Percentiles rank a stretch among this genome's conserved stretches.
These are phyloP conservation scores for Ophiostoma sp. DNA, from an alignment of 2,329 filamentous ascomycete genomes.

Conservation along the genomic window DNA sequence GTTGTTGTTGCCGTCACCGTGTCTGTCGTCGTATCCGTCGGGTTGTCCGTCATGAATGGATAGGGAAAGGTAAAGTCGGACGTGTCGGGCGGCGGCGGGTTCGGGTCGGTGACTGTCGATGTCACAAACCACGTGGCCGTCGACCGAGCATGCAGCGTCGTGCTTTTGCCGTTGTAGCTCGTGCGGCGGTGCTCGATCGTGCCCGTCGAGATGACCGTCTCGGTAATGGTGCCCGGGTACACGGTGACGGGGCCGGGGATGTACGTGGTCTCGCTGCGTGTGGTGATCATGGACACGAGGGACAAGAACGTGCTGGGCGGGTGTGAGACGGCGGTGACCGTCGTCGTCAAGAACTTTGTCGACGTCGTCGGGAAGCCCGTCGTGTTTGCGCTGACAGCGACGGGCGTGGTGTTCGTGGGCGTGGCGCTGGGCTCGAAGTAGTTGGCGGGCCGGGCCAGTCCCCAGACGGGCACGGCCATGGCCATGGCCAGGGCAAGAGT, in stretches of 20 bases:
- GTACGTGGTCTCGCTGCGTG: background rate
- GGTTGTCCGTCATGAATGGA: too few species aligned
- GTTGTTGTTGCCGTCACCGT: background rate
- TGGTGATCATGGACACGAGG: background rate
- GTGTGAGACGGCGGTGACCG: background rate
- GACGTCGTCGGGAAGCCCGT: background rate
- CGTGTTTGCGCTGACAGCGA: background rate
- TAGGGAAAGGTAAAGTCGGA: too few species aligned
- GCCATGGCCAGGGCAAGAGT: background rate
- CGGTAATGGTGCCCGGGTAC: background rate
- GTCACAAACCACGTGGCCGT: background rate
- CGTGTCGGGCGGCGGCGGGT: too few species aligned
- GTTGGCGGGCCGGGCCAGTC: background rate
- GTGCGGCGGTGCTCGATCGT: constrained; percentile 22
- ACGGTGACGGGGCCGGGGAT: background rate
- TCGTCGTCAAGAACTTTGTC: background rate
- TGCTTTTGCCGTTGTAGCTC: constrained; percentile 19
- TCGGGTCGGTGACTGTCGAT: background rate
- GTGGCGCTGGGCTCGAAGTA: background rate
- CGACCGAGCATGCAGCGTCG: constrained; percentile 19
- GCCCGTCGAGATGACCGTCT: constrained; percentile 13
- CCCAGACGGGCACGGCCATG: background rate
- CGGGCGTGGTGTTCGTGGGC: background rate
- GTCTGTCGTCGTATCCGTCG: background rate
- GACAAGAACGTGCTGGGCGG: background rate